These are phyloP conservation scores for Pyrus hybrid DNA, from an alignment of 331 rosid genomes.

Conservation along the genomic window DNA sequence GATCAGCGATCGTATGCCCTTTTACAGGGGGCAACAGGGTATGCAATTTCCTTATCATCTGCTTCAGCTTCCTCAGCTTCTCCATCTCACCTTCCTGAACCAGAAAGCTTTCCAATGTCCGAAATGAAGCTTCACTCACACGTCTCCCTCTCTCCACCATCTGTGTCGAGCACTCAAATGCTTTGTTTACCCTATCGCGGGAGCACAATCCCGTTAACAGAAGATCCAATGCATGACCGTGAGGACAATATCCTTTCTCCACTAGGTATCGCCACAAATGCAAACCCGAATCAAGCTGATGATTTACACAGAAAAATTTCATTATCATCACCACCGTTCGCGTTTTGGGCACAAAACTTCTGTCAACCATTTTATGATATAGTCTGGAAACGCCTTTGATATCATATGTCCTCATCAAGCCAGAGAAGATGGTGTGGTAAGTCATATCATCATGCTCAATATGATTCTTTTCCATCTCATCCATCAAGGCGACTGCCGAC, in stretches of 20 bases:
- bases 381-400: conserved; percentile 40
- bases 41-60: conserved; percentile 48
- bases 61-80: conserved; percentile 51
- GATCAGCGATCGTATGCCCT: conserved; percentile 33
- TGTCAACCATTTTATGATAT: conserved; percentile 51
- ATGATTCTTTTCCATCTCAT: conserved; percentile 56
- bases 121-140: conserved; percentile 55
- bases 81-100: conserved; percentile 33
- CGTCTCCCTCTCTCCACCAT: conserved; percentile 79
- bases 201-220: conserved; percentile 80
- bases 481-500: conserved; percentile 54
- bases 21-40: conserved; percentile 46
- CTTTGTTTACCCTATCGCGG: conserved; percentile 43
- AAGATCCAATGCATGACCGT: conserved; percentile 70
- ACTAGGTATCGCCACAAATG: conserved; percentile 59
- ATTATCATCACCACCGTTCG: conserved; percentile 63
- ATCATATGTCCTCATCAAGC: conserved; percentile 44
- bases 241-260: conserved; percentile 81
- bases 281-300: conserved; percentile 52
- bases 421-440: conserved; percentile 59
- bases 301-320: conserved; percentile 64
- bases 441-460: conserved; percentile 52
- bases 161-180: conserved; percentile 69
- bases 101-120: conserved; percentile 57
- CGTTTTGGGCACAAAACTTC: conserved; percentile 55